Evolutionary conservation across 345 rosid genomes (phyloP), one percentile per base, ranked within the genome.

Genomic region (Corchorus olitorius): DNA sequence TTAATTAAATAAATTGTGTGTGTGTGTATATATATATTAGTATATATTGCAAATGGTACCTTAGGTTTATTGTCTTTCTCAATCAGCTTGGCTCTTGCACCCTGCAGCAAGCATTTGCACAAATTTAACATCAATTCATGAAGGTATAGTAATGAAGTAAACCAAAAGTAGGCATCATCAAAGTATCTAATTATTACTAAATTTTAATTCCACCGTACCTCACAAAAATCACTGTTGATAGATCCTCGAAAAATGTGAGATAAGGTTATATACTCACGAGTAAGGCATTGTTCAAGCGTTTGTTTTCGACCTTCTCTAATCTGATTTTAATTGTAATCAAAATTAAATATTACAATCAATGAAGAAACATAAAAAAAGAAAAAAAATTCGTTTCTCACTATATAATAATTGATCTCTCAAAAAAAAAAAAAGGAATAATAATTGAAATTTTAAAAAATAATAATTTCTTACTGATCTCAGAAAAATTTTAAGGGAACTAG

Each of bases 21-120:
- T 27, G 27, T 27, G 1, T n/a, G n/a, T n/a, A n/a, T n/a, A n/a
- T n/a, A n/a, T n/a, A n/a, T n/a, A n/a, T n/a, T n/a, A n/a, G n/a
- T 1, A 27, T 27, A 27, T 27, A 27, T 27, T 27, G 27, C 27
- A 27, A 27, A 27, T 27, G 27, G 13, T 74, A 79, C 81, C 81
- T 79, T 74, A 5, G 78, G 78, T 60, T 61, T 79, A 16, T 73
- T 62, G 61, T 77, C 83, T 43, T 73, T 81, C 10, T 81, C 75
- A 68, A 67, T 59, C 35, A 77, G 63, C 64, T 58, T 81, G 4
- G 81, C 83, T 48, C 78, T 81, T 58, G 72, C 11, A 27, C 83
- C 83, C 83, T 81, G 65, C 43, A 52, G 8, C 43, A 52, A 5
- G 5, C 15, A 66, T 17, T 27, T n/a, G 13, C 19, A n/a, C 4